Conservation (phyloP, 78 protist genomes). For the Dictyostelium brefeldianum region DNA sequence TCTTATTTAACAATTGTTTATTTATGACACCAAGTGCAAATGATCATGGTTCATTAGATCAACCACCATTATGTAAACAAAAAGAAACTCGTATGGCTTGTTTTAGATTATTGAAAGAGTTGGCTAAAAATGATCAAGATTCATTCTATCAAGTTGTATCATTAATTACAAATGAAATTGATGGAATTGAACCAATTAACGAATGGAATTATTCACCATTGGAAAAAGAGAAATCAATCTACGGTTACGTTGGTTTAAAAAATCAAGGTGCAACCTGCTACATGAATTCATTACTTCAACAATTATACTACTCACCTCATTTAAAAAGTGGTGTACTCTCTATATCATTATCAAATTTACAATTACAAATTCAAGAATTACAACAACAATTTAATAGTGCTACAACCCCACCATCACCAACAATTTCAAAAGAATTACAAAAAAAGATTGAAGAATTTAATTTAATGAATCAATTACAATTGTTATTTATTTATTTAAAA, state of each 20-base stretch:
- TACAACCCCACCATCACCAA: not conserved
- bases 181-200: slow-evolving; percentile 10
- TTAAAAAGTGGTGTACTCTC: slow-evolving; percentile 43
- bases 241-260: slow-evolving; percentile 90
- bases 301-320: slow-evolving; percentile 74
- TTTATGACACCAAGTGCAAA: slow-evolving; percentile 70
- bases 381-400: slow-evolving; percentile 17
- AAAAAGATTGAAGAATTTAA: slow-evolving; percentile 6
- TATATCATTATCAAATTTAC: not conserved
- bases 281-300: slow-evolving; percentile 91
- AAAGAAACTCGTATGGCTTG: slow-evolving; percentile 48
- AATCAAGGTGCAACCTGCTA: slow-evolving; percentile 96
- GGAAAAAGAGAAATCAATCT: slow-evolving; percentile 71
- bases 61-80: slow-evolving; percentile 71
- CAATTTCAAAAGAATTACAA: slow-evolving; percentile 4
- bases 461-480: slow-evolving; percentile 89
- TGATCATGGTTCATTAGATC: slow-evolving; percentile 23
- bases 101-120: slow-evolving; percentile 48
- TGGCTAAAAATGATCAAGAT: slow-evolving; percentile 45
- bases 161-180: slow-evolving; percentile 56
- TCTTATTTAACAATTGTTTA: slow-evolving; percentile 50
- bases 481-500: slow-evolving; percentile 85
- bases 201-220: slow-evolving; percentile 83
- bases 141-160: slow-evolving; percentile 15
- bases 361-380: not conserved